Percentiles rank a stretch among this genome's conserved stretches.
These are phyloP conservation scores for Fusarium nygamai DNA, from an alignment of 2,329 filamentous ascomycete genomes.

Conservation along the genomic window DNA sequence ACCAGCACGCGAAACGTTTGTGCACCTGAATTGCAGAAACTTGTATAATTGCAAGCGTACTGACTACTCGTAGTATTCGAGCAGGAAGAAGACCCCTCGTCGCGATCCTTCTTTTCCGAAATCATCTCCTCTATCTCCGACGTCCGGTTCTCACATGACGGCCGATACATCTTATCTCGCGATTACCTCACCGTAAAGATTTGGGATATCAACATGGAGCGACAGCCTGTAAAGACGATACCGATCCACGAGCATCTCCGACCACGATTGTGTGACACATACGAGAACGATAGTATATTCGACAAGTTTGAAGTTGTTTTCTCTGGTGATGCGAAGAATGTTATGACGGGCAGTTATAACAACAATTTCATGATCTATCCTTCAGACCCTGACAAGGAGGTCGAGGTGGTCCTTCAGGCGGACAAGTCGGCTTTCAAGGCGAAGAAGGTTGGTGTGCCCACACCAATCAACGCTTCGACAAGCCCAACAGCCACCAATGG, in stretches of 20 bases:
- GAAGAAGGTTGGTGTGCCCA: slow-evolving; percentile 98
- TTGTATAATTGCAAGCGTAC: slow-evolving; percentile 5
- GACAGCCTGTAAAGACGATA: slow-evolving; percentile 96
- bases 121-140: slow-evolving; percentile 99
- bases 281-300: slow-evolving; percentile 99
- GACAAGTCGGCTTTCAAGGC: slow-evolving; percentile 99
- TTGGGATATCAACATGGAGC: slow-evolving; percentile 99
- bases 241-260: slow-evolving; percentile 97
- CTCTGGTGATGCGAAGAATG: slow-evolving; percentile 96
- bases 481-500: slow-evolving; percentile 76
- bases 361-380: slow-evolving; percentile 99
- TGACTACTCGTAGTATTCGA: slow-evolving; percentile 79
- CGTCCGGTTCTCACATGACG: slow-evolving; percentile 96
- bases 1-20: slow-evolving; percentile 92
- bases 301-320: slow-evolving; percentile 99
- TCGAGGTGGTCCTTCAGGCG: slow-evolving; percentile 95
- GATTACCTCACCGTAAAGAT: slow-evolving; percentile 99
- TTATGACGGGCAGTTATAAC: slow-evolving; percentile 99
- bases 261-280: slow-evolving; percentile 94
- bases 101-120: slow-evolving; percentile 98
- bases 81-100: slow-evolving; percentile 96
- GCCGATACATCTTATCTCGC: slow-evolving; percentile 94
- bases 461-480: slow-evolving; percentile 87
- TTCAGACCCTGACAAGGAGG: slow-evolving; percentile 93
- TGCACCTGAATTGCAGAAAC: background rate